Conservation (phyloP, 1,139 yeast genomes). For the Suhomyces atakaporum region DNA sequence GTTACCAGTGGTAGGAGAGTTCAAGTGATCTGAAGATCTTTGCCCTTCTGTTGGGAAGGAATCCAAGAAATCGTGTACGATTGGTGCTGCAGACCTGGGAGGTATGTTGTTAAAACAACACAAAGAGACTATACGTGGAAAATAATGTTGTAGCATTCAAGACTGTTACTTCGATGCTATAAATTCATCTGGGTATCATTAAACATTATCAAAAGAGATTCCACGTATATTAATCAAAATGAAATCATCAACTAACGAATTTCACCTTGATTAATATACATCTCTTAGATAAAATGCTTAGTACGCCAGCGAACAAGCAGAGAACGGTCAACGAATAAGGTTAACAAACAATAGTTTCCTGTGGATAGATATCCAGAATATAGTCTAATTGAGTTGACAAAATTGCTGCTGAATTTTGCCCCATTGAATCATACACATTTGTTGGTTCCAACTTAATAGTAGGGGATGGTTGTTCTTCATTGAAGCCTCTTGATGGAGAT, state of each 20-base stretch:
- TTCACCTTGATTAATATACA: constrained; percentile 28
- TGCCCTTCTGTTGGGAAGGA: constrained; percentile 11
- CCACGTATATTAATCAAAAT: constrained; percentile 32
- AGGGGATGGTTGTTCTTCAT: constrained; percentile 13
- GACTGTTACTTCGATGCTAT: constrained; percentile 43
- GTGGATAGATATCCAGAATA: constrained; percentile 3
- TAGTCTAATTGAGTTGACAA: constrained; percentile 24
- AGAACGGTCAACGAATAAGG: constrained; percentile 26
- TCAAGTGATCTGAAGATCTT: constrained; percentile 1
- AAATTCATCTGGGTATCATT: constrained; percentile 20
- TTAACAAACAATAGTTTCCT: constrained; percentile 5
- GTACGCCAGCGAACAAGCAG: constrained; percentile 32
- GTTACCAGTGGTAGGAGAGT: constrained; percentile 8
- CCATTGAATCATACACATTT: constrained; percentile 38
- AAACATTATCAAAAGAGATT: constrained; percentile 7
- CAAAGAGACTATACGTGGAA: constrained; percentile 7
- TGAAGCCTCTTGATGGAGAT: constrained; percentile 10
- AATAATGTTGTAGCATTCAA: constrained; percentile 8
- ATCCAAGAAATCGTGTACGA: constrained; percentile 33
- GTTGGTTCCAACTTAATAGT: constrained; percentile 13
- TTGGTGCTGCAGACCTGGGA: constrained; percentile 47
- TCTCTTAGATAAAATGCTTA: constrained; percentile 7
- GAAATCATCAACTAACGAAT: constrained; percentile 19
- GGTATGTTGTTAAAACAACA: constrained; percentile 9
- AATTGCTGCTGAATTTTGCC: constrained; percentile 57